Base-by-base conservation (phyloP, 192 early-diverging fungal genomes). In the Coemansia sp. region DNA sequence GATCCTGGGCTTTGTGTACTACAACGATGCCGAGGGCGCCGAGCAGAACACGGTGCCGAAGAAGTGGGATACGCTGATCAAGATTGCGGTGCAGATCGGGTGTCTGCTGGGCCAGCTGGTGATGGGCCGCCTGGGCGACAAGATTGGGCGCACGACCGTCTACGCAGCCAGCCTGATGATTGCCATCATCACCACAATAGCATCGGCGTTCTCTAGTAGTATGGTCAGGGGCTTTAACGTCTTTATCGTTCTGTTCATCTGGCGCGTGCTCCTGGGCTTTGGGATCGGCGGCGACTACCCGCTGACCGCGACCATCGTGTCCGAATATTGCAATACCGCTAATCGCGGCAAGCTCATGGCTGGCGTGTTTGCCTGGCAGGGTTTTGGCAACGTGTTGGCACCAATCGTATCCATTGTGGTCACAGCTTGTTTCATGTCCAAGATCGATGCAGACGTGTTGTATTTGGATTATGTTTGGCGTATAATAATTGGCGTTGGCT, bases 271-370 rank as follows among this genome's bases (percentile, higher is more conserved):
- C 62, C 85, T 98, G 46, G 95, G 95, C 59, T 81, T 95, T 54
- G 95, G 95, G 67, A 87, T 95, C 60, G 95, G 95, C 59, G 92
- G 92, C 56, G 93, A 98, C 73, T 98, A 98, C 71, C 95, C 95
- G 16, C 81, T 97, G 47, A 95, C 94, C 9, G 91, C 93, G 28
- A 89, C 92, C 46, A 95, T 98, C 55, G 92, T 93, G 23, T 89
- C 92, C 45, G 95, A 98, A 82, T 98, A 91, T 65, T 86, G 92
- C 45, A 81, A 86, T 42, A 80, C 87, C 57, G 73, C 85, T 30
- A 84, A 87, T 68, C 87, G 95, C 44, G 95, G 95, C 52, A 89
- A 86, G 71, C 86, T 98, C 84, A 91, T 96, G 64, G 82, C 89
- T 6, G 86, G 84, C 35, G 95, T 95, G 32, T 98, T 95, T 77